Conservation (phyloP, 108 stramenopile genomes). For the Seminavis robusta region DNA sequence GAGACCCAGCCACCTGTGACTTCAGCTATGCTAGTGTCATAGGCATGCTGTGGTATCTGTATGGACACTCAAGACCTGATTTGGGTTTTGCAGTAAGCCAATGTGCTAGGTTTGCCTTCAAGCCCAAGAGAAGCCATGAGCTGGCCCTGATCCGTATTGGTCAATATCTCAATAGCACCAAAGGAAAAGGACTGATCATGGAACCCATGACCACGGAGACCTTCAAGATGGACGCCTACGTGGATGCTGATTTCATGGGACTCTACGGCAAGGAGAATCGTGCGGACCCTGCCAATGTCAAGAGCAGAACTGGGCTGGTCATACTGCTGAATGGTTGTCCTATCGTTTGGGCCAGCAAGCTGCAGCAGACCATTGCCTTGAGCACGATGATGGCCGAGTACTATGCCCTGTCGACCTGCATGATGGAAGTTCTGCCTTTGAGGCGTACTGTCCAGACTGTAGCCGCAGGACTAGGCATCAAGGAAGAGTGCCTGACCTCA, state of each 20-base stretch:
- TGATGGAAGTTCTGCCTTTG: conserved; percentile 33
- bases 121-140: conserved; percentile 22
- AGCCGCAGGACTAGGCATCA: background rate
- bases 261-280: conserved; percentile 16
- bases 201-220: conserved; percentile 2
- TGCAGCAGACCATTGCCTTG: conserved; percentile 40
- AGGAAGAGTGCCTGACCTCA: background rate
- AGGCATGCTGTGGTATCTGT: conserved; percentile 40
- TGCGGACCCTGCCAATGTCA: conserved; percentile 17
- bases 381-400: conserved; percentile 48
- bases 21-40: conserved; percentile 36
- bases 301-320: conserved; percentile 34
- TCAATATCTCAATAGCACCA: conserved; percentile 15
- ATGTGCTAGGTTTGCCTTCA: conserved; percentile 19
- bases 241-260: conserved; percentile 39
- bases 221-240: conserved; percentile 30
- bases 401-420: conserved; percentile 36
- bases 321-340: conserved; percentile 19
- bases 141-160: conserved; percentile 31
- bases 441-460: background rate
- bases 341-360: conserved; percentile 27
- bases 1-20: background rate
- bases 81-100: conserved; percentile 14
- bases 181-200: conserved; percentile 21
- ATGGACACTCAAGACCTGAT: conserved; percentile 12